Base-by-base conservation (phyloP, 306 rosid species). In the Malus fusca region DNA sequence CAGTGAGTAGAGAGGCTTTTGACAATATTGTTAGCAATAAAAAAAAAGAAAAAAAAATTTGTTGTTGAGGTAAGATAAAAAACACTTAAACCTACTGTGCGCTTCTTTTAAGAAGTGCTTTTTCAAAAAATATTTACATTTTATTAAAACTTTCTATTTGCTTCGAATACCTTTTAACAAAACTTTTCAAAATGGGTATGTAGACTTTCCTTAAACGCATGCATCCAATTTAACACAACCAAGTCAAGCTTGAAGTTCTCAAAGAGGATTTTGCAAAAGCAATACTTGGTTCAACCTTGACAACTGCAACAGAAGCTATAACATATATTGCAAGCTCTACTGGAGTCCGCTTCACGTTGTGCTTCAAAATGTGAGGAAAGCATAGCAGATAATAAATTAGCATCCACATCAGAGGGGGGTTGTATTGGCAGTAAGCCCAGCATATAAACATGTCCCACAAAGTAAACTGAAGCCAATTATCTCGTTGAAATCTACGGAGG, bases 391-490 rank as follows among this genome's bases (percentile, higher is more conserved):
- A 44, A 66, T 8, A 52, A 44, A 77, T 53, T 46, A 81, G 78
- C 77, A 85, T 75, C 74, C 76, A 82, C 46, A n/a, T 43, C 25
- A 23, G 11, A 12, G 14, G 4, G 13, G 42, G 62, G 28, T 42
- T 42, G 68, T 30, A 26, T 72, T 53, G 43, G 68, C 80, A 77
- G 75, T 74, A 55, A 65, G 68, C 13, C 25, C 42, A 19, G 76
- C 77, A 33, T 18, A 80, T 81, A 66, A 76, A 79, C 83, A 76
- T 71, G 83, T 81, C 81, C 79, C 25, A 62, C 7, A 71, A 37
- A 40, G 42, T 35, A 26, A 65, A 69, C 5, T 42, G 30, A 14
- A 76, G 79, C 77, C 76, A 68, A 67, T 42, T 77, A 71, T 59
- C 77, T 56, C 70, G 65, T 52, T 62, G 66, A 56, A 28, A 70